phyloP scores from a whole-genome alignment of 108 stramenopile genomes.

The Cyclotella baltica region DNA sequence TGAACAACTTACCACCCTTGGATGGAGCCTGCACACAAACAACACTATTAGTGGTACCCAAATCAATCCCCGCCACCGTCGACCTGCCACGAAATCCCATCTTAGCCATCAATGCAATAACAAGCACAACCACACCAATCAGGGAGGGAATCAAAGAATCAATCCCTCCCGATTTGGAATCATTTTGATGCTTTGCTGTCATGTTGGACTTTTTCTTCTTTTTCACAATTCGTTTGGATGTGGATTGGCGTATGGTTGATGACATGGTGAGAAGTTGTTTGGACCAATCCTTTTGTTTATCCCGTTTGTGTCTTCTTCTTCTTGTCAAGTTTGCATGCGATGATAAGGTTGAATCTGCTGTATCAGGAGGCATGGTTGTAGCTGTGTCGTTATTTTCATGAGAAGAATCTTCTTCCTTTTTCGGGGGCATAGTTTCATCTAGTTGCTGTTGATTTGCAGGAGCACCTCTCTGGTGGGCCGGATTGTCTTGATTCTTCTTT shows the following conservation, averaged over 20 bases:
- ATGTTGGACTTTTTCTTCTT: conserved; percentile 54
- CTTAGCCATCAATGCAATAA: conserved; percentile 77
- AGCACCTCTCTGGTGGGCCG: neutral
- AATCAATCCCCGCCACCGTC: conserved; percentile 85
- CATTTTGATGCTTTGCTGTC: conserved; percentile 53
- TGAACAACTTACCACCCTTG: conserved; percentile 58
- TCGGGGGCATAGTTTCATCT: neutral
- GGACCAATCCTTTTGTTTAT: conserved; percentile 39
- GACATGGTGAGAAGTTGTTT: neutral
- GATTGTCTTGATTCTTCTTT: neutral
- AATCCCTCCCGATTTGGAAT: conserved; percentile 71
- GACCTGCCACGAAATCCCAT: conserved; percentile 87
- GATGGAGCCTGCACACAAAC: conserved; percentile 83
- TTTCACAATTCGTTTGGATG: conserved; percentile 34
- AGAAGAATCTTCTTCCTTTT: too few species aligned
- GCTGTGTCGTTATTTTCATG: neutral
- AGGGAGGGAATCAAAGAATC: conserved; percentile 80
- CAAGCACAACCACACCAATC: conserved; percentile 69
- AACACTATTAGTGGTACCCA: conserved; percentile 90
- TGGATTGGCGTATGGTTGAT: neutral
- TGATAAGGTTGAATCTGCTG: neutral
- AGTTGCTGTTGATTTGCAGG: neutral
- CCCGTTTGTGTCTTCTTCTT: conserved; percentile 29
- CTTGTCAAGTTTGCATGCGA: neutral
- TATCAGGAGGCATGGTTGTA: neutral